A percentile compares a stretch with the other conserved stretches of the same genome.
Conservation (phyloP, 2,329 filamentous ascomycete genomes). For the Tolypocladium sp. region DNA sequence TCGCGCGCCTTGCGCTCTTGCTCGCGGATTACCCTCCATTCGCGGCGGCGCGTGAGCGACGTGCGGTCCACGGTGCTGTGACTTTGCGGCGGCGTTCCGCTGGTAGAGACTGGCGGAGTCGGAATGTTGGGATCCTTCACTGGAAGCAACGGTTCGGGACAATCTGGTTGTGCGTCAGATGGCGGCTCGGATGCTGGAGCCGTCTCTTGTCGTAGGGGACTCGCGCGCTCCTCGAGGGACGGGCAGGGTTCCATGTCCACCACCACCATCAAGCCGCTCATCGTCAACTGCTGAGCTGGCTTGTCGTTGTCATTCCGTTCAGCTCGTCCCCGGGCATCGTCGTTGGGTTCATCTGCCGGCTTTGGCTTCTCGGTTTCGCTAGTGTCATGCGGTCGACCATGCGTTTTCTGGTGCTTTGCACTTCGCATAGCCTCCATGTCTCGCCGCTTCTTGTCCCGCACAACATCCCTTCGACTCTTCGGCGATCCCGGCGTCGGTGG, state of each 20-base stretch:
- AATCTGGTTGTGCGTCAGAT: not conserved
- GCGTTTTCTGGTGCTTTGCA: conserved; percentile 12
- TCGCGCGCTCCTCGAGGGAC: conserved; percentile 2
- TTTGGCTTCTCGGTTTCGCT: not conserved
- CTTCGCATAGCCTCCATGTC: conserved; percentile 26
- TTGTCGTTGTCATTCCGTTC: too few relatives aligned
- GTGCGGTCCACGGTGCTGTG: conserved; percentile 15
- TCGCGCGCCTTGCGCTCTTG: conserved; percentile 14
- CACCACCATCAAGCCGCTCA: conserved; percentile 30
- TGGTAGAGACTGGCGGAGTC: conserved; percentile 20
- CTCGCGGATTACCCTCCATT: conserved; percentile 22
- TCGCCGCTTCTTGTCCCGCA: conserved; percentile 28
- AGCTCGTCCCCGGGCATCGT: not conserved
- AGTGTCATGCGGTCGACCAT: not conserved
- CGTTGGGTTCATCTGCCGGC: not conserved
- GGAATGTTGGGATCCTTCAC: conserved; percentile 9
- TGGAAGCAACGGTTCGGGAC: not conserved
- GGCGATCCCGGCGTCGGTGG: conserved; percentile 11
- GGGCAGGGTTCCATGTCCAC: conserved; percentile 23
- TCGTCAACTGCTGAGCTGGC: conserved; percentile 8
- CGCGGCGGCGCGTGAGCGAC: conserved; percentile 21
- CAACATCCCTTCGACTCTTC: conserved; percentile 25
- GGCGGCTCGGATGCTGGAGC: not conserved
- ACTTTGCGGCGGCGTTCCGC: conserved; percentile 16
- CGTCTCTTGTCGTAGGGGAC: not conserved